Conservation (phyloP, 495 filamentous ascomycete genomes). For the Aspergillus asperescens region DNA sequence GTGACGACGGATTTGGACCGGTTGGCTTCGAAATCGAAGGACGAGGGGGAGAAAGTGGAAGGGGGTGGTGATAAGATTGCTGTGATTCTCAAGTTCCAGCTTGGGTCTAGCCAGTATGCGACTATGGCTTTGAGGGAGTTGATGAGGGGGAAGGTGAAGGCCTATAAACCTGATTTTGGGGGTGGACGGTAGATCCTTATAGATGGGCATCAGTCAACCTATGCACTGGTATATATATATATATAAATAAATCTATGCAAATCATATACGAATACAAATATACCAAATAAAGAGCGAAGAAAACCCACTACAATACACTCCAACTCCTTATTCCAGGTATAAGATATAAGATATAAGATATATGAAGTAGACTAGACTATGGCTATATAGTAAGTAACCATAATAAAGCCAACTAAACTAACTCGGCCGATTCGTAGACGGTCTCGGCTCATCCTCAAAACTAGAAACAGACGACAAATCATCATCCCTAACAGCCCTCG, state of each 20-base stretch:
- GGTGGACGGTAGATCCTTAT: slow-evolving; percentile 32
- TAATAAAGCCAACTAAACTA: background rate
- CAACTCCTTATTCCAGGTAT: too few species aligned
- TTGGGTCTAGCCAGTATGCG: slow-evolving; percentile 84
- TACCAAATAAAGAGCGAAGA: too few species aligned
- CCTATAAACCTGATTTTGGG: slow-evolving; percentile 62
- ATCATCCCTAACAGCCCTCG: slow-evolving; percentile 22
- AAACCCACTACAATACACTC: too few species aligned
- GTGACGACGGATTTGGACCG: slow-evolving; percentile 76
- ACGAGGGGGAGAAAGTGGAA: background rate
- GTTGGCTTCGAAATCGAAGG: slow-evolving; percentile 23
- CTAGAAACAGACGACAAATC: slow-evolving; percentile 38
- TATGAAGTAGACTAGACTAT: too few species aligned
- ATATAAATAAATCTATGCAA: background rate
- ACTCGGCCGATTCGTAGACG: background rate
- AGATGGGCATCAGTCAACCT: background rate
- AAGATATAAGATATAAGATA: too few species aligned
- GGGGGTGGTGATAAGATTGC: slow-evolving; percentile 56
- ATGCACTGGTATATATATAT: background rate
- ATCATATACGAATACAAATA: background rate
- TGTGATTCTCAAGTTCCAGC: slow-evolving; percentile 76
- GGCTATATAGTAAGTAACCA: too few species aligned
- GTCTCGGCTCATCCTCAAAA: slow-evolving; percentile 20
- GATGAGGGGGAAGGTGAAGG: slow-evolving; percentile 59
- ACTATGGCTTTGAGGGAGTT: slow-evolving; percentile 91